Evolutionary conservation across 1,139 yeast genomes (phyloP), one percentile per base, ranked within the genome.

Genomic region (Yamadazyma sp.): DNA sequence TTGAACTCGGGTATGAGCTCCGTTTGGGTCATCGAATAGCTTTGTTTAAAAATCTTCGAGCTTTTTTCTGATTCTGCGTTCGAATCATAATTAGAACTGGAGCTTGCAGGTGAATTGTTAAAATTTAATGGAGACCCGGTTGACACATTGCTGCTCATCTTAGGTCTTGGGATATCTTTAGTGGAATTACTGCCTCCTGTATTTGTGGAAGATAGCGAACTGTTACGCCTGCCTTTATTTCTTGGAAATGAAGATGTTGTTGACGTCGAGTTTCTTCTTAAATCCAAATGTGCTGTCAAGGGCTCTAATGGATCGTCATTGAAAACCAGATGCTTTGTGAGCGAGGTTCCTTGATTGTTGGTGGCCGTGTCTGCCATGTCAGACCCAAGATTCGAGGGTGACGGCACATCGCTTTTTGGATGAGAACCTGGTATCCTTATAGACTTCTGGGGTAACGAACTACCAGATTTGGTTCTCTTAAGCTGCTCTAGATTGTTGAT

Each of bases 1-100:
- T 44, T 44, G 43, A 61, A 68, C 22, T 38, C 41, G 2, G 52
- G 51, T 32, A 28, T 5, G 8, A n/a, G 8, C 20, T 28, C 31
- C 12, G 31, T 28, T 11, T 28, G 31, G 18, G 31, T 16, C 45
- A 48, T 41, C 5, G 51, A 37, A 37, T 41, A 49, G 32, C 51
- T 48, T 15, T 51, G 53, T 27, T 49, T 49, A 38, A 49, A 49
- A 2, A 49, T 40, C 26, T 43, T 44, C 4, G 47, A 40, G 33
- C 45, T 42, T 14, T 44, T 43, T 14, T 42, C 44, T 15, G 37
- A 38, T 20, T 40, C 42, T 5, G 33, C 38, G 20, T 32, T 36
- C 17, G 39, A 39, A 10, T 34, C 32, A 18, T 34, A 27, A 18
- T 22, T 36, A 10, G 38, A 25, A n/a, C 15, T 10, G 7, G 30